These are phyloP conservation scores for Exutisphaerella laricina DNA, from an alignment of 2,329 filamentous ascomycete genomes.

Conservation along the genomic window DNA sequence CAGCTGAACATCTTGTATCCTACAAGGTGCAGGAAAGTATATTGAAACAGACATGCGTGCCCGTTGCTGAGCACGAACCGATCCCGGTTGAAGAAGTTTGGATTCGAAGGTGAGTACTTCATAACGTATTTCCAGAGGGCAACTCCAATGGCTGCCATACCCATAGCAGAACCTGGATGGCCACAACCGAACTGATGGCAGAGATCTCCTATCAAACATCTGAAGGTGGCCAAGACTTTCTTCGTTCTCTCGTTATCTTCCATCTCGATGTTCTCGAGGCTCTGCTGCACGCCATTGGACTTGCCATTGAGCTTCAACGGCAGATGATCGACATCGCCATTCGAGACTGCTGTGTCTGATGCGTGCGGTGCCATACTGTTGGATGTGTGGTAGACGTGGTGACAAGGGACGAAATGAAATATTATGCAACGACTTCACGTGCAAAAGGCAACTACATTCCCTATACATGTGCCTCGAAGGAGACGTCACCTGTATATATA, in stretches of 20 bases:
- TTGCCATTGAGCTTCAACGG: slow-evolving; percentile 24
- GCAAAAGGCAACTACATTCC: too few species aligned
- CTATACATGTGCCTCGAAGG: neutral
- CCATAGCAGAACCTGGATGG: slow-evolving; percentile 59
- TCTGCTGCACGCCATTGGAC: slow-evolving; percentile 13
- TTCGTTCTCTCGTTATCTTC: slow-evolving; percentile 34
- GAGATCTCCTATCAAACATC: slow-evolving; percentile 60
- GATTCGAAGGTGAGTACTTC: slow-evolving; percentile 53
- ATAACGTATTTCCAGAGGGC: slow-evolving; percentile 59
- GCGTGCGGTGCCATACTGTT: slow-evolving; percentile 25
- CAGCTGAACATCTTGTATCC: slow-evolving; percentile 53
- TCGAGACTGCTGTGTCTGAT: slow-evolving; percentile 11
- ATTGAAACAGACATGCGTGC: slow-evolving; percentile 53
- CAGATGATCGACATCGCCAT: slow-evolving; percentile 25
- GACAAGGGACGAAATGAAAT: neutral
- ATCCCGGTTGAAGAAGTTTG: slow-evolving; percentile 56
- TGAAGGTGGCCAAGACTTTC: slow-evolving; percentile 55
- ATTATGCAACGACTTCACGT: neutral
- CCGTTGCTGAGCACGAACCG: slow-evolving; percentile 59
- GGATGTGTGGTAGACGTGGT: neutral
- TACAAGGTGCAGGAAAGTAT: slow-evolving; percentile 46
- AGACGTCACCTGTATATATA: slow-evolving; percentile 13
- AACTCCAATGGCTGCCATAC: slow-evolving; percentile 58
- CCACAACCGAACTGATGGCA: slow-evolving; percentile 66
- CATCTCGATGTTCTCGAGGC: slow-evolving; percentile 24